Base-by-base conservation (phyloP, 73 alveolate genomes). In the Effrenium voratum region DNA sequence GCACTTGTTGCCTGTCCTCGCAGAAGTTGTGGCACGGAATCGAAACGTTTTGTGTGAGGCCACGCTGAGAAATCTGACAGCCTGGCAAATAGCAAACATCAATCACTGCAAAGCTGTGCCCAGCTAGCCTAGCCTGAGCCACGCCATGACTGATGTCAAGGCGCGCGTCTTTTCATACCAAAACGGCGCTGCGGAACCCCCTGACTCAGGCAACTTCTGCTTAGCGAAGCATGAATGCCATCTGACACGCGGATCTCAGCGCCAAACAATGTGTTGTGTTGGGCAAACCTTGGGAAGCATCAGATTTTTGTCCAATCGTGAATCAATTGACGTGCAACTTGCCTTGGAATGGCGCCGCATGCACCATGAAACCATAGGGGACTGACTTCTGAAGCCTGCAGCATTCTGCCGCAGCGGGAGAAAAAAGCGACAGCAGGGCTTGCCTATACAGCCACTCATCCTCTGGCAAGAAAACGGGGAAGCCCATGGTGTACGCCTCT, bases 371-470 rank as follows among this genome's bases (percentile, higher is more conserved):
- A 57, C 86, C 86, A 41, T 76, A 76, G 0, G 86, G 86, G 41
- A 76, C 86, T 15, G 86, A 76, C 44, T 76, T 76, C 57, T 76
- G 86, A 44, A 76, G 60, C 86, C 86, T 76, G 72, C 72, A 68
- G 30, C 16, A 30, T 68, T 22, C 80, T 16, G 12, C 24, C 24
- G 82, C n/a, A 5, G 6, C 49, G 82, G n/a, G 47, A n/a, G 6
- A 24, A 30, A 34, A 30, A 2, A 28, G 10, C n/a, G 47, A 24
- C 6, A 32, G 47, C 44, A 70, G 38, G 44, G 13, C 84, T 13
- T 40, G 34, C 86, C 86, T 76, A 47, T 76, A 76, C 38, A 76
- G 86, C 86, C 86, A 76, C 60, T 76, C 86, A 32, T 76, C 86
- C 43, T 36, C 30, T 4, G 86, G 86, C 34, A 76, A 47, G 44